Percentiles rank a stretch among this genome's conserved stretches.
These are phyloP conservation scores for Populus tremula DNA, from an alignment of 345 rosid genomes.

Conservation along the genomic window DNA sequence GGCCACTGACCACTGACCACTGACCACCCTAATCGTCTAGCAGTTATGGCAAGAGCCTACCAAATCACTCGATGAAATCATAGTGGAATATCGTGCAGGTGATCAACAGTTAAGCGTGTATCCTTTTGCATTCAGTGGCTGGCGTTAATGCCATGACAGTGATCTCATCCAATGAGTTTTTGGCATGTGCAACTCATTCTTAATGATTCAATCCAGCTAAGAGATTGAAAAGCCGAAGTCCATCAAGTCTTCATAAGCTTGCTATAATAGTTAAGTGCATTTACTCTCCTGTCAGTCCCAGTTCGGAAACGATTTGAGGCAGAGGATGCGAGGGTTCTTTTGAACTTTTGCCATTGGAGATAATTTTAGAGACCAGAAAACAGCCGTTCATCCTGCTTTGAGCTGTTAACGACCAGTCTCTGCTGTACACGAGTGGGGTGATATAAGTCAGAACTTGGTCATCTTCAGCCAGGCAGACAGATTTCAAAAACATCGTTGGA, in stretches of 20 bases:
- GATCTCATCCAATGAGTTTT: background rate
- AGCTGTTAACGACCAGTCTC: background rate
- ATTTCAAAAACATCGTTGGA: too few relatives aligned
- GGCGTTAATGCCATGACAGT: too few relatives aligned
- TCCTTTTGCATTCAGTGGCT: too few relatives aligned
- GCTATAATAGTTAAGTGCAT: background rate
- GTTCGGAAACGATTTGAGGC: background rate
- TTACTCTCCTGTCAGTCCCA: background rate
- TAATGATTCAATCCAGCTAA: too few relatives aligned
- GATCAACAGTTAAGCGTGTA: too few relatives aligned
- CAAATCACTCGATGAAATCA: too few relatives aligned
- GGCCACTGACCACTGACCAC: too few relatives aligned
- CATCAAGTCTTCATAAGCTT: background rate
- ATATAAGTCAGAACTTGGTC: too few relatives aligned
- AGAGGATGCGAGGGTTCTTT: background rate
- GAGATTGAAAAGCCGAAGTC: background rate
- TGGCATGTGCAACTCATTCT: background rate
- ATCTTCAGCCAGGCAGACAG: background rate
- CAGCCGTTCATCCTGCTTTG: background rate
- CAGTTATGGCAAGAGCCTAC: too few relatives aligned
- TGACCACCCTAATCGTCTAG: too few relatives aligned
- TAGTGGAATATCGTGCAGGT: too few relatives aligned
- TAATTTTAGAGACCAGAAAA: background rate
- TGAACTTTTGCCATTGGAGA: background rate
- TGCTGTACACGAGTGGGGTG: background rate